Percentiles rank a stretch among this genome's conserved stretches.
These are phyloP conservation scores for Chlamydomonas incerta DNA, from an alignment of 139 green algal genomes.

Conservation along the genomic window DNA sequence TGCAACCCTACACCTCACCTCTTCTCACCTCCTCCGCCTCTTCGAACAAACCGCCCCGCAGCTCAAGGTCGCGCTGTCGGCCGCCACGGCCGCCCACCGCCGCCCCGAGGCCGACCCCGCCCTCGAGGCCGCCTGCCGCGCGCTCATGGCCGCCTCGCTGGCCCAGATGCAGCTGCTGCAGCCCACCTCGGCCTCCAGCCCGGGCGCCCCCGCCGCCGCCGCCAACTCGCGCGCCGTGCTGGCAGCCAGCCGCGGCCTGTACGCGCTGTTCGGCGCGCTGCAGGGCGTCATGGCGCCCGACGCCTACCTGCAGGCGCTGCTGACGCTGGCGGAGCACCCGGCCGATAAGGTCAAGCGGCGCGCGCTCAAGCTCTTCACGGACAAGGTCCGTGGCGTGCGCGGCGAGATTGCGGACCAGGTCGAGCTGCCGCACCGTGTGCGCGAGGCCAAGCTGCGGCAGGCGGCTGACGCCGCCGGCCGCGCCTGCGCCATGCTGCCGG, in stretches of 20 bases:
- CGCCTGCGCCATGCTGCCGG: constrained; percentile 35
- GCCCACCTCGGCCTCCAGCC: background rate
- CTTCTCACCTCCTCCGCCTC: background rate
- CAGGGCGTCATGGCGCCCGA: constrained; percentile 58
- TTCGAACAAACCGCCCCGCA: constrained; percentile 31
- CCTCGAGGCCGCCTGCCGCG: constrained; percentile 48
- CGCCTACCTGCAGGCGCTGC: constrained; percentile 67
- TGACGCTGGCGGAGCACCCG: constrained; percentile 51
- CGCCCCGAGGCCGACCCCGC: constrained; percentile 29
- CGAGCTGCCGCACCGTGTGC: constrained; percentile 11
- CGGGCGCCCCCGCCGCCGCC: background rate
- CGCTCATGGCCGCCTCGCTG: constrained; percentile 64
- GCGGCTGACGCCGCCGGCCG: constrained; percentile 42
- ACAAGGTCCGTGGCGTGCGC: constrained; percentile 40
- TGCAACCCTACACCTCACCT: background rate
- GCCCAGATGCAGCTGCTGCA: constrained; percentile 64
- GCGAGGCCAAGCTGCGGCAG: constrained; percentile 20
- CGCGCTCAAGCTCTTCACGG: constrained; percentile 70
- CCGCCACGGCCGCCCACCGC: constrained; percentile 5
- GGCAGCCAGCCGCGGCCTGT: constrained; percentile 55
- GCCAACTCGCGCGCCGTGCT: constrained; percentile 26
- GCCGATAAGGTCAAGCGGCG: constrained; percentile 62
- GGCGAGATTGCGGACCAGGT: constrained; percentile 52
- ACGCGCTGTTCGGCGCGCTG: constrained; percentile 63
- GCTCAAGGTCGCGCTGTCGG: constrained; percentile 16